Percentiles rank a stretch among this genome's conserved stretches.
phyloP scores from a whole-genome alignment of 805 yeast genomes.

The Hyphopichia homilentoma region DNA sequence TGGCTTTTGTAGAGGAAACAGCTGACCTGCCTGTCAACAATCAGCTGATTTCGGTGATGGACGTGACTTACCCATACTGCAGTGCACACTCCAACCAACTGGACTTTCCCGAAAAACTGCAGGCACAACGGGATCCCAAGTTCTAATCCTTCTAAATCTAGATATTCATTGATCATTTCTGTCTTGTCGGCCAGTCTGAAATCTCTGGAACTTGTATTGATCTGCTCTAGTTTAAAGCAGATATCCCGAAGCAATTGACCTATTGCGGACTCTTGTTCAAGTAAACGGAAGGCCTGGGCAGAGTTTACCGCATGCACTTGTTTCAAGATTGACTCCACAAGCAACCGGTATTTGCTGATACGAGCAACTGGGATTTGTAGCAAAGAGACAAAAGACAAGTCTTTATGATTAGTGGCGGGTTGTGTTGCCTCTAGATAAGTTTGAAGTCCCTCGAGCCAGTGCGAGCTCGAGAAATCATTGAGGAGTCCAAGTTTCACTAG shows the following conservation, averaged over 20 bases:
- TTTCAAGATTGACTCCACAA: conserved; percentile 41
- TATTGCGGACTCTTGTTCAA: too few species aligned
- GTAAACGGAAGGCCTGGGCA: too few species aligned
- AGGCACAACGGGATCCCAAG: conserved; percentile 11
- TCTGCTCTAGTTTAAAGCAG: conserved; percentile 19
- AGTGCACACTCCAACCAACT: conserved; percentile 41
- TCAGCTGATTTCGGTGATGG: conserved; percentile 2
- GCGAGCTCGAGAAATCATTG: conserved; percentile 6
- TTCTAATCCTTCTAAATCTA: conserved; percentile 8
- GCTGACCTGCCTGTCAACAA: conserved; percentile 20
- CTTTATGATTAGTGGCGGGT: conserved; percentile 30
- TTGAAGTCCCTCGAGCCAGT: conserved; percentile 30
- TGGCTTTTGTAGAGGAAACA: conserved; percentile 50
- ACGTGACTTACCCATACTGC: conserved; percentile 33
- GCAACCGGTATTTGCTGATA: conserved; percentile 46
- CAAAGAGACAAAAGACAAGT: conserved; percentile 51
- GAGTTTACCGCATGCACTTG: conserved; percentile 12
- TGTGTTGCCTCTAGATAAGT: conserved; percentile 41
- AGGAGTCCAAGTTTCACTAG: conserved; percentile 23
- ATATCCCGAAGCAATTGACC: too few species aligned
- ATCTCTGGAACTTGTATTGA: conserved; percentile 20
- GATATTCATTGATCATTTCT: conserved; percentile 11
- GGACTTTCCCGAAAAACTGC: conserved; percentile 45
- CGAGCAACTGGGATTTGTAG: conserved; percentile 53
- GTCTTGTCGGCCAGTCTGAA: conserved; percentile 18